Conservation (phyloP, 1,284 basidiomycete genomes). For the Peniophora sp. region DNA sequence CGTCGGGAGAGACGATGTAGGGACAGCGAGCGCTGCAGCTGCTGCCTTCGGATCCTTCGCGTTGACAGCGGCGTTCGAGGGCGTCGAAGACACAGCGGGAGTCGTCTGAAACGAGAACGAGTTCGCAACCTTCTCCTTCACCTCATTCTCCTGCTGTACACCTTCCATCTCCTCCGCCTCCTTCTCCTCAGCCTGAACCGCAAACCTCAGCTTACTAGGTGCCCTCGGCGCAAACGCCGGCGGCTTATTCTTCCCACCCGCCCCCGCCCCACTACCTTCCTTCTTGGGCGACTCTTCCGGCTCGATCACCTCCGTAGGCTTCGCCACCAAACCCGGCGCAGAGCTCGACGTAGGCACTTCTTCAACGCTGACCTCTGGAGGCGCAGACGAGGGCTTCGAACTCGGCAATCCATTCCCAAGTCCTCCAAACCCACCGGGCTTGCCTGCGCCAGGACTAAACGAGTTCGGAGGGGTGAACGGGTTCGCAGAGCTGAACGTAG, state of each 20-base stretch:
- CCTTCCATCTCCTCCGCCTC: not conserved
- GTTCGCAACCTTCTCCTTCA: not conserved
- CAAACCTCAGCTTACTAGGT: constrained; percentile 6
- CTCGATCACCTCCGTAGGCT: constrained; percentile 33
- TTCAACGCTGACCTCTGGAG: not conserved
- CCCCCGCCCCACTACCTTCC: constrained; percentile 31
- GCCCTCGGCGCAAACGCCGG: constrained; percentile 5
- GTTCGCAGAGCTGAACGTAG: too few relatives aligned
- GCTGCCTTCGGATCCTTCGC: constrained; percentile 26
- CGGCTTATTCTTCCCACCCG: constrained; percentile 35
- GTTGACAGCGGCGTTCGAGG: constrained; percentile 25
- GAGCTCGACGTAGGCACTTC: constrained; percentile 3
- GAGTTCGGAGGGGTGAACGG: too few relatives aligned
- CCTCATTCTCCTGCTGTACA: not conserved
- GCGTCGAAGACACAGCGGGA: constrained; percentile 17
- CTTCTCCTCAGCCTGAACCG: constrained; percentile 10
- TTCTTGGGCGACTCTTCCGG: constrained; percentile 18
- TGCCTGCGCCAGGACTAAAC: too few relatives aligned
- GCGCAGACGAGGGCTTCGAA: not conserved
- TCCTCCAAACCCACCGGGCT: too few relatives aligned
- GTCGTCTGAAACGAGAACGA: too few relatives aligned
- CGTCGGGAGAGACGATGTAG: constrained; percentile 5
- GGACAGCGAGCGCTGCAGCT: constrained; percentile 16
- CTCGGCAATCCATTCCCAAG: not conserved
- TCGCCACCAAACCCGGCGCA: constrained; percentile 11